These are phyloP conservation scores for Gossypium ekmanianum DNA, from an alignment of 345 rosid species.

Conservation along the genomic window DNA sequence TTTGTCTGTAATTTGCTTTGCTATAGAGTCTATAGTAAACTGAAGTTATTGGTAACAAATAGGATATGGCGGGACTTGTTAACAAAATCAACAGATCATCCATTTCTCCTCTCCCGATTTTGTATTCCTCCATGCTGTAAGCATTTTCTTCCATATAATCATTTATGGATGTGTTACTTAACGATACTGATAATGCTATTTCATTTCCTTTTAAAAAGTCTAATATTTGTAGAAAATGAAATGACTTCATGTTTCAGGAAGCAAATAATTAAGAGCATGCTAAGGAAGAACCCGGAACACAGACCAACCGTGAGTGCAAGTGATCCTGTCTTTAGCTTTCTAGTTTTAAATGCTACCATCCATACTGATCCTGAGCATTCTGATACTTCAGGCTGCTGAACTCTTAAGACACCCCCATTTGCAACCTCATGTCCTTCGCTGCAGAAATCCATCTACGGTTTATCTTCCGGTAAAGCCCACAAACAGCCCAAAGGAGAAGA, in stretches of 20 bases:
- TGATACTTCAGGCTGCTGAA: conserved; percentile 68
- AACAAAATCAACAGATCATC: conserved; percentile 87
- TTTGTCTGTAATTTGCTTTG: background rate
- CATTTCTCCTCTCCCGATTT: conserved; percentile 88
- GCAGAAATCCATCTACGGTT: conserved; percentile 61
- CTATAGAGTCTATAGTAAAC: conserved; percentile 9
- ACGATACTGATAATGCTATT: background rate
- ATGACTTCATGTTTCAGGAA: conserved; percentile 50
- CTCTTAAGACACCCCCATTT: conserved; percentile 83
- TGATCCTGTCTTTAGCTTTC: conserved; percentile 9
- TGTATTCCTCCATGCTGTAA: conserved; percentile 84
- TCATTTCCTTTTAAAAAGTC: background rate
- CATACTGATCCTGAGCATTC: conserved; percentile 18
- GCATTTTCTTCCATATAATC: conserved; percentile 22
- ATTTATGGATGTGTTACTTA: background rate
- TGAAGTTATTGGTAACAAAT: conserved; percentile 19
- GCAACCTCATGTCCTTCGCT: conserved; percentile 68
- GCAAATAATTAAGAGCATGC: conserved; percentile 87
- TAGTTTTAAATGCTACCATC: background rate
- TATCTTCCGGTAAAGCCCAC: conserved; percentile 72
- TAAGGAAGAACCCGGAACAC: conserved; percentile 75
- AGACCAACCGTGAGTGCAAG: conserved; percentile 66
- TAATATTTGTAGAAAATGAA: background rate
- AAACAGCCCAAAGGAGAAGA: conserved; percentile 55
- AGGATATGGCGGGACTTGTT: conserved; percentile 89